Evolutionary conservation across 495 filamentous ascomycete genomes (phyloP).

Genomic region (Parachaetomium inaequale): DNA sequence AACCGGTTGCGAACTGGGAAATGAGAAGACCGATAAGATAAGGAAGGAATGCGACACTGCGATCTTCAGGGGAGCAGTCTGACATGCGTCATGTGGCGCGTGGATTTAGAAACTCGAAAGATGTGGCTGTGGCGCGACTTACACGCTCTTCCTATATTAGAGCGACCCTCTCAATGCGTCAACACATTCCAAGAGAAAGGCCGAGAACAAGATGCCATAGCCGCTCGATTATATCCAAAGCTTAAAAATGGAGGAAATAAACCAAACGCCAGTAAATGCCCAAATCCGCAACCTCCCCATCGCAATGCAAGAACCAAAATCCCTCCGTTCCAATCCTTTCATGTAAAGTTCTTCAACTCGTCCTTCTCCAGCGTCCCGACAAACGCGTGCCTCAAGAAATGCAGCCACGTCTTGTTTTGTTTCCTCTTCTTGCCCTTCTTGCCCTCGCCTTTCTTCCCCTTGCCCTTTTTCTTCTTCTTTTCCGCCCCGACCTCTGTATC

Average conservation of each 20-base stretch:
- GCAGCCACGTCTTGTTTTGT: conserved; percentile 62
- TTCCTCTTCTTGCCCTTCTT: conserved; percentile 47
- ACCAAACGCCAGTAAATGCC: conserved; percentile 1
- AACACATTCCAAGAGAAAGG: not conserved
- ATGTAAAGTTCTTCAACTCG: conserved; percentile 49
- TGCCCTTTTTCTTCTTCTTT: conserved; percentile 33
- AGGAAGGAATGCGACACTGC: not conserved
- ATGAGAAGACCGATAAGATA: conserved; percentile 10
- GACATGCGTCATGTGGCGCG: not conserved
- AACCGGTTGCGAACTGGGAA: not conserved
- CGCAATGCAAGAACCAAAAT: not conserved
- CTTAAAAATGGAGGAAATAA: too few relatives aligned
- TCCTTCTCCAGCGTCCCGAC: conserved; percentile 63
- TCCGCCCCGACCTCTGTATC: conserved; percentile 29
- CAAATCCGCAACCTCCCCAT: not conserved
- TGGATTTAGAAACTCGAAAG: too few relatives aligned
- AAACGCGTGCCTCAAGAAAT: conserved; percentile 77
- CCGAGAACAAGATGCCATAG: not conserved
- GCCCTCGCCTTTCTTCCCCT: conserved; percentile 38
- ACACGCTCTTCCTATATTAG: too few relatives aligned
- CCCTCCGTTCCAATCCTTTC: not conserved
- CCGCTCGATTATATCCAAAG: not conserved
- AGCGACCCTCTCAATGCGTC: not conserved
- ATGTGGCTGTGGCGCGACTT: conserved; percentile 10
- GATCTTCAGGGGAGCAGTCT: not conserved